Percentiles rank a stretch among this genome's conserved stretches.
phyloP scores from a whole-genome alignment of 768 basidiomycete genomes.

The Pleurotus tuoliensis region DNA sequence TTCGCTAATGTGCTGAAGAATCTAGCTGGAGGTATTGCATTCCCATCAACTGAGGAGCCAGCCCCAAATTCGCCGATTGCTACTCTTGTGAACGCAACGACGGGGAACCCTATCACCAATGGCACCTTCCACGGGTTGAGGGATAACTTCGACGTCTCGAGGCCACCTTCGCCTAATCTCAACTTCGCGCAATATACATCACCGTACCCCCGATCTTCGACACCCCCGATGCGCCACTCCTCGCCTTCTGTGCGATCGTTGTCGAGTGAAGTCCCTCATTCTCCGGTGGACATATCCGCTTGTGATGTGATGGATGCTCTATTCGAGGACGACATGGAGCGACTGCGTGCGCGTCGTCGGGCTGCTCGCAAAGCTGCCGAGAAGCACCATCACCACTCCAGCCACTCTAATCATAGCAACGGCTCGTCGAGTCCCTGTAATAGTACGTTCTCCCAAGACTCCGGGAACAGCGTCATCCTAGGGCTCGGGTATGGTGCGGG shows the following conservation, averaged over 20 bases:
- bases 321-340: constrained; percentile 93
- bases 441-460: constrained; percentile 77
- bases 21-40: constrained; percentile 66
- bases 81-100: neutral
- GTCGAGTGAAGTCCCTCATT: constrained; percentile 25
- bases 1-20: constrained; percentile 74
- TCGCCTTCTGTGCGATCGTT: constrained; percentile 19
- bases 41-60: constrained; percentile 60
- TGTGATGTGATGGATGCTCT: constrained; percentile 84
- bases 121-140: constrained; percentile 15
- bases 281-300: constrained; percentile 55
- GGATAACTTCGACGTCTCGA: constrained; percentile 42
- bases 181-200: constrained; percentile 75
- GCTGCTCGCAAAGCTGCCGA: constrained; percentile 18
- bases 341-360: constrained; percentile 68
- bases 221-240: constrained; percentile 26
- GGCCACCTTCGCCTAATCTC: constrained; percentile 76
- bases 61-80: constrained; percentile 22
- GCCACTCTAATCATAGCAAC: constrained; percentile 28
- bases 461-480: constrained; percentile 63
- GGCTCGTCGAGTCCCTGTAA: constrained; percentile 65
- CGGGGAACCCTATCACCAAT: constrained; percentile 13
- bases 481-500: constrained; percentile 79
- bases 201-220: constrained; percentile 61
- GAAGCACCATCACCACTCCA: constrained; percentile 36